Evolutionary conservation across 169 alveolate genomes (phyloP).

Genomic region (Babesia sp.): DNA sequence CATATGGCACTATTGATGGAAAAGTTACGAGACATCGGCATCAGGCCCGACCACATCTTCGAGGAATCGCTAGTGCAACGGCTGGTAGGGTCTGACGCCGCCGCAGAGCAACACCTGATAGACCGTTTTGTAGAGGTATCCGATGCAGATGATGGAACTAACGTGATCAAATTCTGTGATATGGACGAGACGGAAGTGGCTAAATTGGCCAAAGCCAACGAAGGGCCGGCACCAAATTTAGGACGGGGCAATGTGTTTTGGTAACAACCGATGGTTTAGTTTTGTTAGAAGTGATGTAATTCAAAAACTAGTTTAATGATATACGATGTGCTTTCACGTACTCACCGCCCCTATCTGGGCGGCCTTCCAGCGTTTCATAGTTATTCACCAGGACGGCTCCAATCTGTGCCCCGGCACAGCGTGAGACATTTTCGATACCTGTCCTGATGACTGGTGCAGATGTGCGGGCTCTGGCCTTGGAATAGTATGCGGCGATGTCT

Average conservation of each 20-base stretch:
- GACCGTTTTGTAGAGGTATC: neutral
- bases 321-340: slow-evolving; percentile 36
- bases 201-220: neutral
- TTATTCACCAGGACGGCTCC: slow-evolving; percentile 73
- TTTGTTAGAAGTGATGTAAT: neutral
- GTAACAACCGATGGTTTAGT: too few relatives aligned
- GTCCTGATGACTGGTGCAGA: slow-evolving; percentile 66
- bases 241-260: too few relatives aligned
- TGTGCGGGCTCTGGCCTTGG: slow-evolving; percentile 62
- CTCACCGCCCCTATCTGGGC: slow-evolving; percentile 52
- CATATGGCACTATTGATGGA: neutral
- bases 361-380: slow-evolving; percentile 63
- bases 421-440: slow-evolving; percentile 64
- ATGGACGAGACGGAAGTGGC: slow-evolving; percentile 5
- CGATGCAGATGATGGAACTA: neutral
- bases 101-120: neutral
- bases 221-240: neutral
- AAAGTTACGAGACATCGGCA: neutral
- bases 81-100: neutral
- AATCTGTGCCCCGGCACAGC: slow-evolving; percentile 60
- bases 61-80: neutral
- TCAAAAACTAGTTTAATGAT: slow-evolving; percentile 1
- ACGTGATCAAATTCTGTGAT: slow-evolving; percentile 15
- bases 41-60: neutral
- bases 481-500: slow-evolving; percentile 73